Percentiles rank a stretch among this genome's conserved stretches.
phyloP scores from a whole-genome alignment of 768 basidiomycete genomes.

The Russula virescens region DNA sequence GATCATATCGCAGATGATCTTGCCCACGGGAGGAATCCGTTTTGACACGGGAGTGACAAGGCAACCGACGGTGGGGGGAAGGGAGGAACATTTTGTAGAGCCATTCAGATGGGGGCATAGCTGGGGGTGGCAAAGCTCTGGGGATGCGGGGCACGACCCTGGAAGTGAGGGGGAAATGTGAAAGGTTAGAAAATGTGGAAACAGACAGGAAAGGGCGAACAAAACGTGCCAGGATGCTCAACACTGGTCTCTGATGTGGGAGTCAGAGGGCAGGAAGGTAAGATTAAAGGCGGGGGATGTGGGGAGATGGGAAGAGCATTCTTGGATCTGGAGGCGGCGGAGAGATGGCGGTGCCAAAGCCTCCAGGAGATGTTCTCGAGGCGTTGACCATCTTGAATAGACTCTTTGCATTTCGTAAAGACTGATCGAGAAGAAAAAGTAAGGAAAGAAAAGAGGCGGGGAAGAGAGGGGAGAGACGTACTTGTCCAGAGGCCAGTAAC shows the following conservation, averaged over 20 bases:
- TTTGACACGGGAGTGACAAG: conserved; percentile 21
- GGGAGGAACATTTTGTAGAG: background rate
- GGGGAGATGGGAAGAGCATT: conserved; percentile 27
- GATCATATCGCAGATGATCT: conserved; percentile 55
- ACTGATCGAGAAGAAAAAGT: conserved; percentile 39
- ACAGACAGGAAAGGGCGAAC: too few relatives aligned
- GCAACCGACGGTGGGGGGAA: background rate
- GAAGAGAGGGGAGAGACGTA: conserved; percentile 33
- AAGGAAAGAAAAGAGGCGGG: background rate
- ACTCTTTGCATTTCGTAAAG: conserved; percentile 78
- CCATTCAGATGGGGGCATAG: background rate
- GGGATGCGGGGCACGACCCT: background rate
- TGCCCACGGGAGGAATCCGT: conserved; percentile 35
- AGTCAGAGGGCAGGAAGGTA: conserved; percentile 13
- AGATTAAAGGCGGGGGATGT: conserved; percentile 23
- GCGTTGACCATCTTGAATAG: conserved; percentile 70
- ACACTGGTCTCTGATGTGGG: conserved; percentile 20
- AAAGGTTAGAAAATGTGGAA: background rate
- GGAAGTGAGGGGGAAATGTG: background rate
- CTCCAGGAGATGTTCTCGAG: conserved; percentile 89
- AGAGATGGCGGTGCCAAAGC: conserved; percentile 67
- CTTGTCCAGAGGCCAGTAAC: conserved; percentile 64
- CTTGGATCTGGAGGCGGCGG: conserved; percentile 30
- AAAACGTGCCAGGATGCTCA: background rate
- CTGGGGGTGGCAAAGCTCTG: background rate